These are phyloP conservation scores for Aschersonia sp. DNA, from an alignment of 2,329 filamentous ascomycete genomes.

Conservation along the genomic window DNA sequence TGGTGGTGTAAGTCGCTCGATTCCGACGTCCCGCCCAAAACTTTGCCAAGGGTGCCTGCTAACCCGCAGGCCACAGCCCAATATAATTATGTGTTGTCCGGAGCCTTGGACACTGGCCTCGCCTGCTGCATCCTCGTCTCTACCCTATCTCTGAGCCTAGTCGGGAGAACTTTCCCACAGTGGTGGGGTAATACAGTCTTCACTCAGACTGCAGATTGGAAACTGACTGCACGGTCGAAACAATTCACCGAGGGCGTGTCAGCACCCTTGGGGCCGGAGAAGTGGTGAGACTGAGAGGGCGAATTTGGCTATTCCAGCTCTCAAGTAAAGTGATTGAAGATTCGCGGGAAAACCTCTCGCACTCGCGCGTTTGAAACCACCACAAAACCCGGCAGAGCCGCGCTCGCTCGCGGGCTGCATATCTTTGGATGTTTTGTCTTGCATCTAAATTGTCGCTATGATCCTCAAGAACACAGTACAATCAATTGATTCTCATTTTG, in stretches of 20 bases:
- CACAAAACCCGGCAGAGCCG: too few relatives aligned
- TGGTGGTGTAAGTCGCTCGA: constrained; percentile 34
- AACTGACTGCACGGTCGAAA: constrained; percentile 12
- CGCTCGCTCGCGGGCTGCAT: too few relatives aligned
- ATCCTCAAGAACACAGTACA: too few relatives aligned
- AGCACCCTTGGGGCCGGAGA: constrained; percentile 12
- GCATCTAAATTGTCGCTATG: too few relatives aligned
- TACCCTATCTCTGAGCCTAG: constrained; percentile 19
- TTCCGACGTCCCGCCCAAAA: neutral
- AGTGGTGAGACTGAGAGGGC: constrained; percentile 7
- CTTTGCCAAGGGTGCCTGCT: neutral
- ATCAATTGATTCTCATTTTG: too few relatives aligned
- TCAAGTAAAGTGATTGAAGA: too few relatives aligned
- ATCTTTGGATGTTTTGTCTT: too few relatives aligned
- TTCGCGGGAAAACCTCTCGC: too few relatives aligned
- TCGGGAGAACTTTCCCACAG: constrained; percentile 11
- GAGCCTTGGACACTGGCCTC: constrained; percentile 39
- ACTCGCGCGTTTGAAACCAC: too few relatives aligned
- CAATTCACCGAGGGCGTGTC: constrained; percentile 9
- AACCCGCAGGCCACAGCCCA: constrained; percentile 2
- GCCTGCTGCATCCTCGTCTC: constrained; percentile 40
- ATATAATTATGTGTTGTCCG: constrained; percentile 45
- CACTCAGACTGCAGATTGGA: constrained; percentile 15
- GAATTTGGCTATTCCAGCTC: neutral
- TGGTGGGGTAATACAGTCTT: constrained; percentile 34